Evolutionary conservation across 169 alveolate species (phyloP), one percentile per base, ranked within the genome.

Genomic region (Plasmodium fragile): DNA sequence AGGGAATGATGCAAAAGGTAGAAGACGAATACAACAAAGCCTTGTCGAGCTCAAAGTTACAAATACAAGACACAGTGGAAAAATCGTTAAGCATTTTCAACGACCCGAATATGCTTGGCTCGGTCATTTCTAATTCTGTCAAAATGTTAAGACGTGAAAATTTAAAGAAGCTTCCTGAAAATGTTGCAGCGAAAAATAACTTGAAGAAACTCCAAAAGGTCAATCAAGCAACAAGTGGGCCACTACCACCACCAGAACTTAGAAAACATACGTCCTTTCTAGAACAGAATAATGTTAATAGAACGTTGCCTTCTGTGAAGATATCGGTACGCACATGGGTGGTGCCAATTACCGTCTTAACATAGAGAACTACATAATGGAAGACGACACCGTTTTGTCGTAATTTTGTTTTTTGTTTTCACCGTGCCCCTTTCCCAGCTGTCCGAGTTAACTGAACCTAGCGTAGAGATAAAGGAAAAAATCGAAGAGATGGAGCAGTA

Each of bases 201-300:
- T 75, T 77, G 43, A 52, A 85, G 45, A 85, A 85, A 34, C 7
- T 16, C 13, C 79, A 45, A 28, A 73, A 73, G 59, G 79, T 10
- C n/a, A 69, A 59, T 69, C 39, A 52, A 25, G 45, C 72, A 72
- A 85, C 34, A 85, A 77, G 84, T 43, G 93, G 93, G 10, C 93
- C 93, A 16, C 69, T 85, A 43, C 93, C 93, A 73, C 93, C 93
- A 18, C 93, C 93, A 18, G 93, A 85, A 85, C 93, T 85, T 73
- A 25, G 93, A 85, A 73, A 41, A 8, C 93, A 85, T 7, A 85
- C 93, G 8, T 85, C 84, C 36, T 85, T 85, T 73, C 41, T 85
- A 49, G 72, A 85, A 18, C 83, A 85, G 43, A 85, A 85, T 49
- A 75, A 85, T 75, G 36, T 85, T 18, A 85, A 85, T 32, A 85